A percentile compares a stretch with the other conserved stretches of the same genome.
phyloP scores from a whole-genome alignment of 176 grass and related monocot species.

The Leersia perrieri region DNA sequence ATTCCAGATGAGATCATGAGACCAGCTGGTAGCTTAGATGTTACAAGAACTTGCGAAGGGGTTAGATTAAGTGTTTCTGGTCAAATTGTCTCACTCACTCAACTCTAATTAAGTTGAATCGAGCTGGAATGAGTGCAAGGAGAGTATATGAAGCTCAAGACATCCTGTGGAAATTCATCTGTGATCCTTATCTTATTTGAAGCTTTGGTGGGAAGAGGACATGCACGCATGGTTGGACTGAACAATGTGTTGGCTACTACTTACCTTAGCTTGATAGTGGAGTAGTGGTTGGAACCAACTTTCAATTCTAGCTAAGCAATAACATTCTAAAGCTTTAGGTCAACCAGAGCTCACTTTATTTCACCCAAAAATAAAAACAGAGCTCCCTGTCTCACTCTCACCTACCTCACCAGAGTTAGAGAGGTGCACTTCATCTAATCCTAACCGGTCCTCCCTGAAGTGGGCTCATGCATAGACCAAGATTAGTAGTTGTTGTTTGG shows the following conservation, averaged over 20 bases:
- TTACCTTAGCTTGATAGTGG: background rate
- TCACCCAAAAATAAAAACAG: background rate
- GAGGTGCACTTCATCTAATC: background rate
- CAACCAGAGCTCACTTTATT: conserved; percentile 29
- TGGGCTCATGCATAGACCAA: conserved; percentile 12
- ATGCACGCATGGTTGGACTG: background rate
- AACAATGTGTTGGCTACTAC: background rate
- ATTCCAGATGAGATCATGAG: background rate
- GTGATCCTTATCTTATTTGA: conserved; percentile 19
- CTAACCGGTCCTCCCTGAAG: background rate
- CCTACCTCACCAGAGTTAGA: conserved; percentile 16
- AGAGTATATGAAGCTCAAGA: background rate
- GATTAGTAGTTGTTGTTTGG: conserved; percentile 36
- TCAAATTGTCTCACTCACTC: background rate
- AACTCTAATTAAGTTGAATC: background rate
- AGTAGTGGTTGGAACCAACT: conserved; percentile 31
- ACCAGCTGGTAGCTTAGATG: background rate
- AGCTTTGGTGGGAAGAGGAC: conserved; percentile 13
- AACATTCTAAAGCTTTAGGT: conserved; percentile 33
- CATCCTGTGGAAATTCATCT: background rate
- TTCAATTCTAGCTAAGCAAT: conserved; percentile 21
- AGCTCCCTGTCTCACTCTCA: conserved; percentile 35
- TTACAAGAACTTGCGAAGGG: background rate
- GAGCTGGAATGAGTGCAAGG: background rate
- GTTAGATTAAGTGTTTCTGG: background rate